Evolutionary conservation across 2,329 filamentous ascomycete genomes (phyloP).

Genomic region (Mariannaea elegans): DNA sequence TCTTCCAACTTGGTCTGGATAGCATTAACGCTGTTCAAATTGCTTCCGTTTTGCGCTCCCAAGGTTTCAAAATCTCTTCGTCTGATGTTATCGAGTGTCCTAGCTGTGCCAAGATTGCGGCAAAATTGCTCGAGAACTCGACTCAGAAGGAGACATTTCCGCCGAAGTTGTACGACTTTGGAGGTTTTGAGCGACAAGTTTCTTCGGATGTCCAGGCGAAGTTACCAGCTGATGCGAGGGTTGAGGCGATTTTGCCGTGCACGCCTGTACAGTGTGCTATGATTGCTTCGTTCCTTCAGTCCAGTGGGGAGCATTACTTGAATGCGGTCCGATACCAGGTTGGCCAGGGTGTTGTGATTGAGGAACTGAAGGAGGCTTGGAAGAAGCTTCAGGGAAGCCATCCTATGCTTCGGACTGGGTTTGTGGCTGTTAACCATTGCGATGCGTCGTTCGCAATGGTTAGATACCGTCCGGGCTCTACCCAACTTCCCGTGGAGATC

Average conservation of each 20-base stretch:
- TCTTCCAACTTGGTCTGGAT: constrained; percentile 89
- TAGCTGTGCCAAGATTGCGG: constrained; percentile 53
- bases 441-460: constrained; percentile 79
- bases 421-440: constrained; percentile 68
- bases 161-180: constrained; percentile 49
- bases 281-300: constrained; percentile 76
- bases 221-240: constrained; percentile 29
- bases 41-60: constrained; percentile 70
- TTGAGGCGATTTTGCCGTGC: constrained; percentile 76
- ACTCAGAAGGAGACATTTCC: not conserved
- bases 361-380: constrained; percentile 68
- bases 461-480: constrained; percentile 54
- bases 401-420: constrained; percentile 80
- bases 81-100: constrained; percentile 77
- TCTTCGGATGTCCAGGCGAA: constrained; percentile 38
- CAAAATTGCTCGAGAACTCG: constrained; percentile 33
- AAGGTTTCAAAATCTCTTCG: constrained; percentile 67
- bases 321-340: constrained; percentile 73
- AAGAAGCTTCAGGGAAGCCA: constrained; percentile 59
- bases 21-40: constrained; percentile 89
- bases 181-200: constrained; percentile 48
- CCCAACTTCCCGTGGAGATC: constrained; percentile 22
- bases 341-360: constrained; percentile 47
- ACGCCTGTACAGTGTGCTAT: constrained; percentile 84
- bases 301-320: constrained; percentile 75